Evolutionary conservation across 225 moss, liverwort and hornwort species (phyloP), one percentile per base, ranked within the genome.

Genomic region (Physcomitrellopsis africana): DNA sequence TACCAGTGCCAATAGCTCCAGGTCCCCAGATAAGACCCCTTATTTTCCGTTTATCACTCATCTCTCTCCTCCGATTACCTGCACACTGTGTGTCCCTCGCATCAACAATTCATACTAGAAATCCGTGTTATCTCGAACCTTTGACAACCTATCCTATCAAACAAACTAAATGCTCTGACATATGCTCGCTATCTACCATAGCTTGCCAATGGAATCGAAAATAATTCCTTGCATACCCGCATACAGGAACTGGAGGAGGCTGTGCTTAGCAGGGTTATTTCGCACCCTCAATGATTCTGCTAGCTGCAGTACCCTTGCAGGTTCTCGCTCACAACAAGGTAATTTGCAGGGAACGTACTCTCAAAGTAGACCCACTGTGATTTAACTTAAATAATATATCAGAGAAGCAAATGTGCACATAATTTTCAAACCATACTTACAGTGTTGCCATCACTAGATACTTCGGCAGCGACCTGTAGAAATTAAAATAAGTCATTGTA

Each of bases 11-110:
- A 27, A 91, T 81, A 60, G 86, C 90, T 79, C 82, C 71, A 51
- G 84, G 56, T 24, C 86, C 86, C 92, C 90, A 92, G 48, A 85
- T 81, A 37, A 92, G 82, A 68, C 88, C 90, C 55, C 76, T 90
- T 17, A 92, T 81, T 48, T 53, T 83, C 45, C 62, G 67, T 49
- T 12, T 83, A 11, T 19, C 43, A 81, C 82, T 88, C 92, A 92
- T 90, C 19, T 86, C 88, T 19, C 80, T 88, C 77, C 86, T 90
- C 17, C 86, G 79, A 67, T 90, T 90, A 69, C 81, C 86, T 80
- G 88, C 88, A 83, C 92, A 92, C 81, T 92, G 80, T 42, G 18
- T 47, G 64, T 4, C 14, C 71, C 15, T 48, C 16, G 22, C 22
- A 71, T 83, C 61, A 79, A 62, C n/a, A 83, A 49, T 63, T 3